phyloP scores from a whole-genome alignment of 768 basidiomycete species.

The Kwoniella botswanensis region DNA sequence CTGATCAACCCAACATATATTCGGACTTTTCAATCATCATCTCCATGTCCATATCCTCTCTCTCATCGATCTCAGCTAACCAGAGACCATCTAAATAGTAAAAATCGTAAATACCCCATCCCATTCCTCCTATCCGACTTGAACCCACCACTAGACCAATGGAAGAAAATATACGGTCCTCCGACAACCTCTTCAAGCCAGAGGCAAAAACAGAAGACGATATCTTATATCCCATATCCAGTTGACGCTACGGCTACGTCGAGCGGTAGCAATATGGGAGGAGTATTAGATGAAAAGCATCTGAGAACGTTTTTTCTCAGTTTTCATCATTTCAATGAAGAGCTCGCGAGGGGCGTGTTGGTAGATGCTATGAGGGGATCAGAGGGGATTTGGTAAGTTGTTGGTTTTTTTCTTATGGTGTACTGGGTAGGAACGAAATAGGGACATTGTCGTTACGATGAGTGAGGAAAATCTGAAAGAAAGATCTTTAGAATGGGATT shows the following conservation, averaged over 20 bases:
- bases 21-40: constrained; percentile 1
- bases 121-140: constrained; percentile 50
- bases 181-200: background rate
- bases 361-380: constrained; percentile 50
- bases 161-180: constrained; percentile 25
- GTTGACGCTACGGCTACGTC: constrained; percentile 48
- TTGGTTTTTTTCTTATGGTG: background rate
- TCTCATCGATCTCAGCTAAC: too few relatives aligned
- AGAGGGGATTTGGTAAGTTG: constrained; percentile 52
- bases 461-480: background rate
- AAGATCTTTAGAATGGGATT: too few relatives aligned
- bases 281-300: constrained; percentile 25
- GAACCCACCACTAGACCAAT: constrained; percentile 44
- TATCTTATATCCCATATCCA: constrained; percentile 40
- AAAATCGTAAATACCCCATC: constrained; percentile 32
- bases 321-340: constrained; percentile 56
- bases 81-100: constrained; percentile 14
- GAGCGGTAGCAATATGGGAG: background rate
- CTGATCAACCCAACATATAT: too few relatives aligned
- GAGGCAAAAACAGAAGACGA: background rate
- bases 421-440: too few relatives aligned
- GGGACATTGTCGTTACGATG: too few relatives aligned
- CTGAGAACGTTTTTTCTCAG: constrained; percentile 54
- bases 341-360: constrained; percentile 44
- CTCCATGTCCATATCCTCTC: background rate